phyloP scores from a whole-genome alignment of 192 early-diverging fungal species.

The Coemansia sp. region DNA sequence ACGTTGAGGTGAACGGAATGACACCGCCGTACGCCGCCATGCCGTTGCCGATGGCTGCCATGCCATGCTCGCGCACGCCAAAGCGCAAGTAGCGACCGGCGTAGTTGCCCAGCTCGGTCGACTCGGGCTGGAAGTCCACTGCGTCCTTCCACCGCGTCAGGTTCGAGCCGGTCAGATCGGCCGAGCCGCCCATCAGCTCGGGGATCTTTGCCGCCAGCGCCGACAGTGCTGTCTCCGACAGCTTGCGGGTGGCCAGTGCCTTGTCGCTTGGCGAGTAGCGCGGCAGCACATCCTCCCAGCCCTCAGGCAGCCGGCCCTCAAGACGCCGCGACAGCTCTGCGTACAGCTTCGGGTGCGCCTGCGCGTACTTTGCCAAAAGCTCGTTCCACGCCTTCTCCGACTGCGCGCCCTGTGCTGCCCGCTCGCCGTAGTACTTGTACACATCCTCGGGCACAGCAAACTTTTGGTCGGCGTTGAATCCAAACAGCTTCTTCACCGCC shows the following conservation, averaged over 20 bases:
- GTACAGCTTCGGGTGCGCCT: constrained; percentile 66
- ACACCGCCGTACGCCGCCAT: constrained; percentile 79
- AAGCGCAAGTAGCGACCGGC: constrained; percentile 88
- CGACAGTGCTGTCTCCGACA: constrained; percentile 82
- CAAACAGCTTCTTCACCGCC: constrained; percentile 77
- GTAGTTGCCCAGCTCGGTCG: constrained; percentile 74
- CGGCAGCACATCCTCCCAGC: constrained; percentile 72
- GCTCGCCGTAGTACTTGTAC: constrained; percentile 53
- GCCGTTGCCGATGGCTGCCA: constrained; percentile 93
- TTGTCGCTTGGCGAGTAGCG: constrained; percentile 79
- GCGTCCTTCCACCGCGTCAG: constrained; percentile 93
- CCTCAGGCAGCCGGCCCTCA: constrained; percentile 67
- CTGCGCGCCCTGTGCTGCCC: constrained; percentile 62
- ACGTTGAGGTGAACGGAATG: constrained; percentile 85
- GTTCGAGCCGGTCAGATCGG: constrained; percentile 96
- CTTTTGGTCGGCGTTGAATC: constrained; percentile 72
- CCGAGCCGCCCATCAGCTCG: constrained; percentile 91
- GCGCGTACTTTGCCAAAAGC: constrained; percentile 68
- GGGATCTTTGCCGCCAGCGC: constrained; percentile 75
- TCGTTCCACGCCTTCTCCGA: constrained; percentile 74
- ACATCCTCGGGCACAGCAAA: constrained; percentile 76
- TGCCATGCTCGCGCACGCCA: constrained; percentile 97
- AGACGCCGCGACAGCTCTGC: constrained; percentile 77
- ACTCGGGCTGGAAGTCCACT: constrained; percentile 86
- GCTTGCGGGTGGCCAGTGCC: constrained; percentile 83